Conservation (phyloP, 352 stramenopile genomes). For the Bremia lactucae region DNA sequence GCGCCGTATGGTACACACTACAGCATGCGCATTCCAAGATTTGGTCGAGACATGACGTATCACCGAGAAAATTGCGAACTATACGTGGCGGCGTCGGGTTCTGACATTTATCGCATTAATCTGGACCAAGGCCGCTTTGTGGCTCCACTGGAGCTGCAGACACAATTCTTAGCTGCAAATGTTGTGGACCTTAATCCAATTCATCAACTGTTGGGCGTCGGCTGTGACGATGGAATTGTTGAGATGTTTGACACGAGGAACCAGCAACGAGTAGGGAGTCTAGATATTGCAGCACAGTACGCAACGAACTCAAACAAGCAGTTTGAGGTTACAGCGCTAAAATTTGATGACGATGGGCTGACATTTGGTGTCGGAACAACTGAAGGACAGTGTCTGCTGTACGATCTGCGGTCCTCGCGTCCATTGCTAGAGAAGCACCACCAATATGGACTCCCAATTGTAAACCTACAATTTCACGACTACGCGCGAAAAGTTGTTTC, state of each 20-base stretch:
- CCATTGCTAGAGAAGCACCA: conserved; percentile 94
- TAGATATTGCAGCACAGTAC: conserved; percentile 40
- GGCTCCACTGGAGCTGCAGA: conserved; percentile 65
- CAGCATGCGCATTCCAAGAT: conserved; percentile 92
- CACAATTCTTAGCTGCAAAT: conserved; percentile 62
- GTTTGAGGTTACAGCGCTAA: conserved; percentile 89
- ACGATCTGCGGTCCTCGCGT: conserved; percentile 92
- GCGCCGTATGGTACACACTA: conserved; percentile 96
- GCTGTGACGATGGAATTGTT: conserved; percentile 91
- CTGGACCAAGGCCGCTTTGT: conserved; percentile 96
- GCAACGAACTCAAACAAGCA: conserved; percentile 19
- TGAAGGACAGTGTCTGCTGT: conserved; percentile 89
- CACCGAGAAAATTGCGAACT: conserved; percentile 94
- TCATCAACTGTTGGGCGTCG: conserved; percentile 85
- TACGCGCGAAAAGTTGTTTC: conserved; percentile 87
- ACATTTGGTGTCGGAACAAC: conserved; percentile 92
- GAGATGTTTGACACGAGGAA: conserved; percentile 93
- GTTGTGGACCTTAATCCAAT: conserved; percentile 84
- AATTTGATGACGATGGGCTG: conserved; percentile 90
- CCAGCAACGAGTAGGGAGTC: conserved; percentile 51
- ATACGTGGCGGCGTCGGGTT: conserved; percentile 81
- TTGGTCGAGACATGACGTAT: conserved; percentile 96
- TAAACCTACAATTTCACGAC: conserved; percentile 90
- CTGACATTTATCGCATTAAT: conserved; percentile 95
- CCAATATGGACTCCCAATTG: conserved; percentile 94